Evolutionary conservation across 495 filamentous ascomycete species (phyloP).

Genomic region (Podospora didyma): DNA sequence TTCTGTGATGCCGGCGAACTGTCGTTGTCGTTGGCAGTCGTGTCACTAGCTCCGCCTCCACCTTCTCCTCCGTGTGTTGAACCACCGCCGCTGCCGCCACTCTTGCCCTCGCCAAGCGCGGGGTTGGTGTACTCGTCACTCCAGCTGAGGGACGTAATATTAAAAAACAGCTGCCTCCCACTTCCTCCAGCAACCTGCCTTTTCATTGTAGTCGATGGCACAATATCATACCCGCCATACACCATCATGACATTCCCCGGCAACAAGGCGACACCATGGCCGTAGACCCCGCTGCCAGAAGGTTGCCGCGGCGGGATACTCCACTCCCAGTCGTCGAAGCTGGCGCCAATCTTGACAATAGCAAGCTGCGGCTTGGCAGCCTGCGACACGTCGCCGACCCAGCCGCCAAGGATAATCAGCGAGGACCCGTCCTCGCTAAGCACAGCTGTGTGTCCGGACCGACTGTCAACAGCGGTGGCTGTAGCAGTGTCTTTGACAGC

Average conservation of each 20-base stretch:
- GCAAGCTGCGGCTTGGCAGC: constrained; percentile 78
- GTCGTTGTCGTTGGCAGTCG: background rate
- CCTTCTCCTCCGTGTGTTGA: background rate
- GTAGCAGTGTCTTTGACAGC: background rate
- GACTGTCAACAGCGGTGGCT: constrained; percentile 54
- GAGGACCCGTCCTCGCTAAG: constrained; percentile 70
- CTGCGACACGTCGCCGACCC: constrained; percentile 75
- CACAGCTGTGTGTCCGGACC: constrained; percentile 83
- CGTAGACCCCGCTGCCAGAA: constrained; percentile 61
- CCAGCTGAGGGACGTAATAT: constrained; percentile 73
- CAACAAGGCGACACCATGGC: constrained; percentile 80
- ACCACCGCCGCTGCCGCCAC: constrained; percentile 8
- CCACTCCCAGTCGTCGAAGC: constrained; percentile 78
- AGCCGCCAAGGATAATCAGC: constrained; percentile 79
- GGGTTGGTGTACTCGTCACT: constrained; percentile 63
- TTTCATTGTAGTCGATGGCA: constrained; percentile 3
- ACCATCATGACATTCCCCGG: constrained; percentile 89
- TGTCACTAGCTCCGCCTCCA: background rate
- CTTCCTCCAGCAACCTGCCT: constrained; percentile 20
- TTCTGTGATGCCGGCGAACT: background rate
- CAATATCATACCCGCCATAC: constrained; percentile 72
- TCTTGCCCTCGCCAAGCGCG: constrained; percentile 11
- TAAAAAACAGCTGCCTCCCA: constrained; percentile 61
- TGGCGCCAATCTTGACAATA: constrained; percentile 65
- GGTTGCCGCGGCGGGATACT: constrained; percentile 55